Evolutionary conservation across 2,329 filamentous ascomycete genomes (phyloP).

Genomic region (Zymoseptoria tritici): DNA sequence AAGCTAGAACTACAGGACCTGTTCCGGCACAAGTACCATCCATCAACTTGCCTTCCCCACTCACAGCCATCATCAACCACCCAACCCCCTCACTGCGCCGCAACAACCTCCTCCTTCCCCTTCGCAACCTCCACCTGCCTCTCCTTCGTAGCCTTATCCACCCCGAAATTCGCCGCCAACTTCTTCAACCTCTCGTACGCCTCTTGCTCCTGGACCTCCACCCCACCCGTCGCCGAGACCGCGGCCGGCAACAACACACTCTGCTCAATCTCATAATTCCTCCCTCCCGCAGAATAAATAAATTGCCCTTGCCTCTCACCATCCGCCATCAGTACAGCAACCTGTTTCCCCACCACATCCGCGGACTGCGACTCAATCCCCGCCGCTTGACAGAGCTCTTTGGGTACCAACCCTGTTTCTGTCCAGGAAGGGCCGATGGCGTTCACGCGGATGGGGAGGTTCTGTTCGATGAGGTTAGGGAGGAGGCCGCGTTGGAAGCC

Average conservation of each 20-base stretch:
- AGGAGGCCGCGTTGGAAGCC: constrained; percentile 46
- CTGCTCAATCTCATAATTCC: constrained; percentile 50
- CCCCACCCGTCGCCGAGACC: constrained; percentile 4
- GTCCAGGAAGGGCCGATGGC: constrained; percentile 51
- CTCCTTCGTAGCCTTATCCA: not conserved
- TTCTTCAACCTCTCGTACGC: constrained; percentile 6
- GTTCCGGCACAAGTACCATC: not conserved
- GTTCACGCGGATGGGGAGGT: constrained; percentile 49
- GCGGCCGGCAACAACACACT: constrained; percentile 18
- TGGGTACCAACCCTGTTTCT: constrained; percentile 41
- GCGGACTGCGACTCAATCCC: constrained; percentile 40
- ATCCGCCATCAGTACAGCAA: constrained; percentile 46
- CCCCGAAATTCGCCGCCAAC: not conserved
- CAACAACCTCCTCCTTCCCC: not conserved
- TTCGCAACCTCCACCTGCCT: not conserved
- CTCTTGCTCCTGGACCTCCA: constrained; percentile 5
- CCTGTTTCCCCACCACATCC: constrained; percentile 43
- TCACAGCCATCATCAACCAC: not conserved
- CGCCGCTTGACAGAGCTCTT: constrained; percentile 32
- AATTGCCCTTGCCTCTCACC: constrained; percentile 43
- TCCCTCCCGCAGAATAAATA: constrained; percentile 44
- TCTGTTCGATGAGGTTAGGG: constrained; percentile 23
- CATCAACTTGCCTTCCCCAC: not conserved
- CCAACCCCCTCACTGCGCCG: not conserved
- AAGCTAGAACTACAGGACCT: too few relatives aligned